These are phyloP conservation scores for Ganoderma boninense DNA, from an alignment of 1,284 basidiomycete genomes.

Conservation along the genomic window DNA sequence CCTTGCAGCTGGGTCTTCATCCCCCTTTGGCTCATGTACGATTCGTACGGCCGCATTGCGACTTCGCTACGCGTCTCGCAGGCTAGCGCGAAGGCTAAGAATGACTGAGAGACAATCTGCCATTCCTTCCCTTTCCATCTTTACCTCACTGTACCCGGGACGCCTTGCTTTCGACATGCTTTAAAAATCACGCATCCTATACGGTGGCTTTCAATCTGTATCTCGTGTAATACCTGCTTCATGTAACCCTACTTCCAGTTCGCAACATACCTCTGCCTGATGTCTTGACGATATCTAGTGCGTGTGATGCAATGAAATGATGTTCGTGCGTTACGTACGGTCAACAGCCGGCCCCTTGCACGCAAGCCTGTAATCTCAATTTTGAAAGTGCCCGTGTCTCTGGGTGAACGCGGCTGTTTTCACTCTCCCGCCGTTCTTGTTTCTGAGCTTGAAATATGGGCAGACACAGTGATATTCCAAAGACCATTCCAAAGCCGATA, in stretches of 20 bases:
- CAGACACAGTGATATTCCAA: too few relatives aligned
- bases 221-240: not conserved
- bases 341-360: not conserved
- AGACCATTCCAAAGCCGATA: too few relatives aligned
- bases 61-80: constrained; percentile 60
- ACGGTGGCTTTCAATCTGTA: not conserved
- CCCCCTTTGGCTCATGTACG: constrained; percentile 77
- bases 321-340: not conserved
- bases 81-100: constrained; percentile 48
- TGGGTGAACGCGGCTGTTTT: not conserved
- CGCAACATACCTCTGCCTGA: not conserved
- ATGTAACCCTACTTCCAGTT: not conserved
- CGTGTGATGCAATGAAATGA: not conserved
- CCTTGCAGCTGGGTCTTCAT: constrained; percentile 76
- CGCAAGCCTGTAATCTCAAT: too few relatives aligned
- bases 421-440: not conserved
- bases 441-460: not conserved
- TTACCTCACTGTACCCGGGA: too few relatives aligned
- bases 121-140: not conserved
- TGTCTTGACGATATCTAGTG: not conserved
- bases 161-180: not conserved
- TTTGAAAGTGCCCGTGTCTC: not conserved
- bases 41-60: constrained; percentile 77
- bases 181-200: not conserved
- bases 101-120: constrained; percentile 35